Percentiles rank a stretch among this genome's conserved stretches.
Evolutionary conservation across 1,284 basidiomycete species (phyloP).

Genomic region (Meira nashicola): DNA sequence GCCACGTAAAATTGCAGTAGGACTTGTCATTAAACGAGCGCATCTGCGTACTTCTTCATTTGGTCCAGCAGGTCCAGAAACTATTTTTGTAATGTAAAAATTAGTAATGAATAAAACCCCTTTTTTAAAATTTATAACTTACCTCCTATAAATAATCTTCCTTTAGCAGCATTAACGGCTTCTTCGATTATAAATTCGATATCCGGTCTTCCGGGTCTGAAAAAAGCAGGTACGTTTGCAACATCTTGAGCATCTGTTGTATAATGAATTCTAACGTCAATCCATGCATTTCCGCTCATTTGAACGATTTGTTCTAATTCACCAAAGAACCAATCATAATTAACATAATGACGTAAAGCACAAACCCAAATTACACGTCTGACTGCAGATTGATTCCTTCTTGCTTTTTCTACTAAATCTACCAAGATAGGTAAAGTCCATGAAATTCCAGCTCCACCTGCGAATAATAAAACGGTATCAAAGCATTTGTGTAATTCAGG

Average conservation of each 20-base stretch:
- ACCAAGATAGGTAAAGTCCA: not conserved
- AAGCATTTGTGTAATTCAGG: not conserved
- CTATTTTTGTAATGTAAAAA: not conserved
- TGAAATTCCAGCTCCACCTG: not conserved
- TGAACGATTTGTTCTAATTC: slow-evolving; percentile 1
- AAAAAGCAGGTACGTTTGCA: not conserved
- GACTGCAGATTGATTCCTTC: not conserved
- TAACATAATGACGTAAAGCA: slow-evolving; percentile 1
- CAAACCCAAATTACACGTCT: not conserved
- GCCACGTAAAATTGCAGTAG: not conserved
- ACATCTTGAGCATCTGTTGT: not conserved
- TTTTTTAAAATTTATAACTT: not conserved
- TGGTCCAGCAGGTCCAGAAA: not conserved
- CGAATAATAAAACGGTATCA: not conserved
- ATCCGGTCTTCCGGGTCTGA: slow-evolving; percentile 3
- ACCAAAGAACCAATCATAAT: not conserved
- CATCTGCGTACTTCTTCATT: not conserved
- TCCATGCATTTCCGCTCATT: not conserved
- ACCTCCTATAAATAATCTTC: slow-evolving; percentile 1
- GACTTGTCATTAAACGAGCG: not conserved
- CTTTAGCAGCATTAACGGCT: not conserved
- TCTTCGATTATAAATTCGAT: not conserved
- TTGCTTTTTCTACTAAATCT: not conserved
- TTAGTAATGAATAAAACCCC: not conserved
- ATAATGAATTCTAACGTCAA: not conserved